phyloP scores from a whole-genome alignment of 768 basidiomycete genomes.

The Hydnum rufescens region DNA sequence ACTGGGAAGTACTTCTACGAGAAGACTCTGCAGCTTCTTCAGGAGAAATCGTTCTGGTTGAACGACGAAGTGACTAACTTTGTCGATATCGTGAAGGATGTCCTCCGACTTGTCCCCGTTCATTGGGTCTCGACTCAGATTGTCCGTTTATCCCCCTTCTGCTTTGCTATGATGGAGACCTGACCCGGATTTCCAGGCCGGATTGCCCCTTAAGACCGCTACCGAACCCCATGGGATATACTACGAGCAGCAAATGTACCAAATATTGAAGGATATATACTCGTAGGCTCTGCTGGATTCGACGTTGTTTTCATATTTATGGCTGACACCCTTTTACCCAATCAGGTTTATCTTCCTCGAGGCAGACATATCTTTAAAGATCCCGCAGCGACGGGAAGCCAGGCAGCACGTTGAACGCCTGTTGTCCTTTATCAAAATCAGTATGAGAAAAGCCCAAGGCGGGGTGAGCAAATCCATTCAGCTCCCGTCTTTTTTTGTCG shows the following conservation, averaged over 20 bases:
- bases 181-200: constrained; percentile 13
- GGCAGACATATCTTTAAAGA: not conserved
- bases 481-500: not conserved
- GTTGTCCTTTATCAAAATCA: not conserved
- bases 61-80: constrained; percentile 16
- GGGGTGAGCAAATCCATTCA: not conserved
- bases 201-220: constrained; percentile 6
- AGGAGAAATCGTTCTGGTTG: constrained; percentile 19
- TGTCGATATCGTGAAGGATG: constrained; percentile 46
- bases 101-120: constrained; percentile 41
- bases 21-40: constrained; percentile 13
- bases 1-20: constrained; percentile 9
- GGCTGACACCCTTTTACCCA: not conserved
- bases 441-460: not conserved
- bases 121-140: constrained; percentile 40
- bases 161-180: not conserved
- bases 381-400: not conserved
- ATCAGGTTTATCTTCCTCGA: constrained; percentile 1
- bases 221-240: not conserved
- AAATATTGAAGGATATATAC: constrained; percentile 4
- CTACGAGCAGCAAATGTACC: constrained; percentile 5
- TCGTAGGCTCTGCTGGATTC: constrained; percentile 2
- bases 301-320: not conserved
- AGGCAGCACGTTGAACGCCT: not conserved
- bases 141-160: constrained; percentile 21